A percentile compares a stretch with the other conserved stretches of the same genome.
Evolutionary conservation across 2,329 filamentous ascomycete species (phyloP).

Genomic region (Onygenales sp.): DNA sequence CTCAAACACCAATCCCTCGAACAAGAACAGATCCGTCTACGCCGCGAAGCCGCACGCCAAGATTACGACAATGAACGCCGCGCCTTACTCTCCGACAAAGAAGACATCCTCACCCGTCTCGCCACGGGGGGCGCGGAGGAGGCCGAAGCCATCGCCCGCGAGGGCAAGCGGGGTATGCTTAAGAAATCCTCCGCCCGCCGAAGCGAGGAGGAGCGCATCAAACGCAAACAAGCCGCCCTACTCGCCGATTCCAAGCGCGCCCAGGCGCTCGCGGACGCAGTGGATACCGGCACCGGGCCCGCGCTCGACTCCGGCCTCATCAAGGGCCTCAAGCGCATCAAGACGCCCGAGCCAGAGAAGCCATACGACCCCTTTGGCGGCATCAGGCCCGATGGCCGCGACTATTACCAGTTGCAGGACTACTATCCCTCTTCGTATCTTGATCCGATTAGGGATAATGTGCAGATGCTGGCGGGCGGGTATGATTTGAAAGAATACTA

Average conservation of each 20-base stretch:
- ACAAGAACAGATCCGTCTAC: slow-evolving; percentile 54
- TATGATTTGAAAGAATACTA: slow-evolving; percentile 79
- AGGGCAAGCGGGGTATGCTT: slow-evolving; percentile 52
- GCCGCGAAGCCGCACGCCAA: slow-evolving; percentile 52
- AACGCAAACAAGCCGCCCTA: slow-evolving; percentile 35
- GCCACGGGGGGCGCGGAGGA: slow-evolving; percentile 52
- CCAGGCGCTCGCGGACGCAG: slow-evolving; percentile 14
- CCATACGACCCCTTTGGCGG: slow-evolving; percentile 87
- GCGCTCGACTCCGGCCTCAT: slow-evolving; percentile 46
- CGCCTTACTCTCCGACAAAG: slow-evolving; percentile 53
- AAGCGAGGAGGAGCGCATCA: slow-evolving; percentile 41
- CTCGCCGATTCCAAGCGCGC: slow-evolving; percentile 21
- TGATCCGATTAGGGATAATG: slow-evolving; percentile 55
- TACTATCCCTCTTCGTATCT: slow-evolving; percentile 69
- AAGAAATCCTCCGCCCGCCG: slow-evolving; percentile 61
- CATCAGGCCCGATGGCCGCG: slow-evolving; percentile 50
- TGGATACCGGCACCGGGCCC: slow-evolving; percentile 9
- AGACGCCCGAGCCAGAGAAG: slow-evolving; percentile 54
- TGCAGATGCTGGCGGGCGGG: slow-evolving; percentile 63
- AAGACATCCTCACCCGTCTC: slow-evolving; percentile 62
- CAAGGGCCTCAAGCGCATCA: slow-evolving; percentile 64
- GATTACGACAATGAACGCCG: slow-evolving; percentile 64
- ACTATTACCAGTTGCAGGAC: slow-evolving; percentile 61
- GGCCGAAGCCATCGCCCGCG: slow-evolving; percentile 45
- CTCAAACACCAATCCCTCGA: slow-evolving; percentile 46